Evolutionary conservation across 73 alveolate species (phyloP), one percentile per base, ranked within the genome.

Genomic region (Halteria grandinella): DNA sequence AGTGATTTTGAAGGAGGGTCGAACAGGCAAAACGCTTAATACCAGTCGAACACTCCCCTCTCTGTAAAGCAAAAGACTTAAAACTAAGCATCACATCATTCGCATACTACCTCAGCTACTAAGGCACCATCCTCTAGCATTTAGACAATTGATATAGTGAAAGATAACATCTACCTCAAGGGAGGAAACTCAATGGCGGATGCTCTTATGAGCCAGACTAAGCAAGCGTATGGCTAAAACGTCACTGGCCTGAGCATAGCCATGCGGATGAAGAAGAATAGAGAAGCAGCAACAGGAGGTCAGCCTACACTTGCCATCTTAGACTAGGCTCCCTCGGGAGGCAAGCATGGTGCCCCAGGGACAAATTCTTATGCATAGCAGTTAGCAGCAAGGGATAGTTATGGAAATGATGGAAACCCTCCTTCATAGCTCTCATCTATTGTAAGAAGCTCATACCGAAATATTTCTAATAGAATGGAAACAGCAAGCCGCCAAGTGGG

Each of bases 101-200:
- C 40, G 18, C 2, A 44, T 29, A 29, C 20, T 33, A 5, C 47
- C 24, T 6, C 11, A 29, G 7, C 34, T 33, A 25, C 15, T 32
- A 4, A 8, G 3, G 14, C 59, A 12, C 14, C 6, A n/a, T n/a
- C n/a, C n/a, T n/a, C n/a, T n/a, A n/a, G n/a, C n/a, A n/a, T n/a
- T 66, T 63, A 66, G 1, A 39, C 47, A 23, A 57, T 29, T 3
- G 63, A 66, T 18, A 23, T 60, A 37, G n/a, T 28, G 14, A 59
- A 55, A 10, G 66, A 66, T 66, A 66, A 66, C 52, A 66, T 66
- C 18, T 66, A 66, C 29, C 53, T 66, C 1, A 66, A 66, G 20
- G 80, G 80, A 18, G 80, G 80, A 54, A 34, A 32, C 2, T 45
- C 43, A 15, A 66, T 66, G 63, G 80, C 80, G 0, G 80, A 66